Evolutionary conservation across 2,329 filamentous ascomycete species (phyloP).

Genomic region (Xylogone sp.): DNA sequence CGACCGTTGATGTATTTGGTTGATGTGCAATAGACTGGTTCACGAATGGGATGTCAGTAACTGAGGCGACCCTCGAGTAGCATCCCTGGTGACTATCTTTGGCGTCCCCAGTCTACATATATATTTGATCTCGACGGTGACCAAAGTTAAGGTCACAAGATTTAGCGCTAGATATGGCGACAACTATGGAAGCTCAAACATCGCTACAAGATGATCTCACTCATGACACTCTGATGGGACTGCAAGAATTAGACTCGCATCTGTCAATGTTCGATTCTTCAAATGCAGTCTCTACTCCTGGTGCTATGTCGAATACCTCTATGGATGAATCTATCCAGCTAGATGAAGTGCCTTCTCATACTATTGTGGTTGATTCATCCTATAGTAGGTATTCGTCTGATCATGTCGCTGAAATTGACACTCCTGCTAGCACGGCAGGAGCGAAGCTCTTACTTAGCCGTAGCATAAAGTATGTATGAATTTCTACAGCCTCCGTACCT

Average conservation of each 20-base stretch:
- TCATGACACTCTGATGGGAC: conserved; percentile 29
- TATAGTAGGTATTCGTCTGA: conserved; percentile 12
- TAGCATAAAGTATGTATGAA: conserved; percentile 21
- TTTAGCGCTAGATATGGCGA: conserved; percentile 26
- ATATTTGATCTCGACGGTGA: conserved; percentile 27
- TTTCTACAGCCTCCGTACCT: conserved; percentile 9
- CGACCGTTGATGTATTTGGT: conserved; percentile 11
- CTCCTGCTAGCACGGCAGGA: conserved; percentile 13
- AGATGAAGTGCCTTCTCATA: conserved; percentile 16
- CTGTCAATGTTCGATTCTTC: conserved; percentile 30
- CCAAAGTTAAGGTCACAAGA: conserved; percentile 28
- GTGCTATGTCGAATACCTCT: conserved; percentile 22
- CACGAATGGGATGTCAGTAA: conserved; percentile 20
- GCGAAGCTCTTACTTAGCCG: conserved; percentile 13
- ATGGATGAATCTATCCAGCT: conserved; percentile 19
- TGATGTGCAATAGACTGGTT: conserved; percentile 17
- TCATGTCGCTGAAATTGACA: conserved; percentile 10
- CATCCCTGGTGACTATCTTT: conserved; percentile 18
- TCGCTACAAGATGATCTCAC: conserved; percentile 31
- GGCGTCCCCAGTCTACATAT: conserved; percentile 23
- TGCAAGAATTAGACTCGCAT: conserved; percentile 33
- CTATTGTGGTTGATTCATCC: conserved; percentile 23
- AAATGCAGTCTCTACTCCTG: conserved; percentile 20
- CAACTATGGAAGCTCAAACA: conserved; percentile 29
- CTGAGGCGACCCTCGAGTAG: conserved; percentile 23